These are phyloP conservation scores for Austroboletus rostrupii DNA, from an alignment of 1,284 basidiomycete genomes.

Conservation along the genomic window DNA sequence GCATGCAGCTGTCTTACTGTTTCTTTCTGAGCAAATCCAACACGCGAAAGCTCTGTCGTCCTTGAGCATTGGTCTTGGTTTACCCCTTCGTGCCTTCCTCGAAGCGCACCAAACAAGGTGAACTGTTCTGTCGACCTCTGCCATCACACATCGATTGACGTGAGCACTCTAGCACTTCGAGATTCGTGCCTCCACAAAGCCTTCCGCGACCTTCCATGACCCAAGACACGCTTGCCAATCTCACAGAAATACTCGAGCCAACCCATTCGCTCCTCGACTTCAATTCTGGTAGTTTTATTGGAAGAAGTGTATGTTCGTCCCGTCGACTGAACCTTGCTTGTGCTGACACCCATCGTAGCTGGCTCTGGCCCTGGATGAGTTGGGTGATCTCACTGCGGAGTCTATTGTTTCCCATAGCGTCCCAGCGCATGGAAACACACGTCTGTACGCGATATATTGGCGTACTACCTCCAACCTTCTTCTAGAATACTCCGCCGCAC, in stretches of 20 bases:
- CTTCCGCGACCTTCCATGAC: background rate
- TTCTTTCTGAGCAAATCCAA: constrained; percentile 27
- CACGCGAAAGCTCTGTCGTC: constrained; percentile 28
- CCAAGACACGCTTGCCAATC: constrained; percentile 13
- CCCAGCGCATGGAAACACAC: constrained; percentile 7
- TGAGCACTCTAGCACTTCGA: constrained; percentile 9
- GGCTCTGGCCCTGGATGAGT: constrained; percentile 29
- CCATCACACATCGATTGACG: background rate
- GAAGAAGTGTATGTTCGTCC: constrained; percentile 24
- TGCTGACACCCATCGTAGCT: constrained; percentile 18
- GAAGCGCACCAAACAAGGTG: constrained; percentile 22
- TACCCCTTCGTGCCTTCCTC: constrained; percentile 22
- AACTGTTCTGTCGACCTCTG: background rate
- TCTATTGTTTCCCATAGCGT: background rate
- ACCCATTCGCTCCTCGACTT: constrained; percentile 22
- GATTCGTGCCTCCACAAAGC: background rate
- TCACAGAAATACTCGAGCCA: constrained; percentile 17
- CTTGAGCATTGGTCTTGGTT: constrained; percentile 19
- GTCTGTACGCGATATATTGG: constrained; percentile 26
- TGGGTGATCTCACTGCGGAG: constrained; percentile 18
- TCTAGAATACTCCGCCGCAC: constrained; percentile 32
- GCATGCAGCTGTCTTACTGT: constrained; percentile 21
- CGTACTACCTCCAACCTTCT: constrained; percentile 31
- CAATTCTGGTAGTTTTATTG: constrained; percentile 22
- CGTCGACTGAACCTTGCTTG: background rate